Evolutionary conservation across 176 grass and related monocot species (phyloP).

Genomic region (Puccinellia tenuiflora): DNA sequence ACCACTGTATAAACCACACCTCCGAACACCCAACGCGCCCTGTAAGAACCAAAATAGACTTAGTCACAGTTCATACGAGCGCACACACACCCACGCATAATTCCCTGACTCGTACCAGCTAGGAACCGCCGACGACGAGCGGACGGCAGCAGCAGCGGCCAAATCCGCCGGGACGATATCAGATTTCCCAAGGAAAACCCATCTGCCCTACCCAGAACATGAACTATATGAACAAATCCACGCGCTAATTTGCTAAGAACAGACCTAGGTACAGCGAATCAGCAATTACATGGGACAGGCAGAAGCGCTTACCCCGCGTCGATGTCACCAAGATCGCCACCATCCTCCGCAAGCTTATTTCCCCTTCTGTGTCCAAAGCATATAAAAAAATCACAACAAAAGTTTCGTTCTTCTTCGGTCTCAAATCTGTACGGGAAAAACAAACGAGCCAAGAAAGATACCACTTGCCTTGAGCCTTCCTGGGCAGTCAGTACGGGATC

Average conservation of each 20-base stretch:
- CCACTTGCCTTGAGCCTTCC: conserved; percentile 22
- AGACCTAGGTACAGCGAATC: background rate
- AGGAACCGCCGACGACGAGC: background rate
- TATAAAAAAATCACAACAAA: background rate
- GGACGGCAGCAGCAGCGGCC: conserved; percentile 2
- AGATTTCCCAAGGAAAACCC: conserved; percentile 31
- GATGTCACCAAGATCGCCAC: conserved; percentile 19
- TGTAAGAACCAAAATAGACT: background rate
- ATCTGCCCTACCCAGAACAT: conserved; percentile 12
- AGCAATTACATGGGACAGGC: background rate
- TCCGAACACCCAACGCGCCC: conserved; percentile 41
- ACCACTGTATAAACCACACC: conserved; percentile 32
- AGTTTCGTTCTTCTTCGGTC: background rate
- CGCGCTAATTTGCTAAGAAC: background rate
- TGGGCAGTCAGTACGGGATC: background rate
- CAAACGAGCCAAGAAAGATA: background rate
- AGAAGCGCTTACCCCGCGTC: conserved; percentile 23
- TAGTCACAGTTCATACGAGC: background rate
- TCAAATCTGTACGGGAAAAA: background rate
- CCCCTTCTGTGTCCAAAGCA: background rate
- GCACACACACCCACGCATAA: background rate
- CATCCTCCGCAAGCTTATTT: background rate
- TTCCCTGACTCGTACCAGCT: conserved; percentile 15
- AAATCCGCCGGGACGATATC: conserved; percentile 25
- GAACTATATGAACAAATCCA: background rate